Evolutionary conservation across 352 stramenopile species (phyloP), one percentile per base, ranked within the genome.

Genomic region (Globisporangium nodosum): DNA sequence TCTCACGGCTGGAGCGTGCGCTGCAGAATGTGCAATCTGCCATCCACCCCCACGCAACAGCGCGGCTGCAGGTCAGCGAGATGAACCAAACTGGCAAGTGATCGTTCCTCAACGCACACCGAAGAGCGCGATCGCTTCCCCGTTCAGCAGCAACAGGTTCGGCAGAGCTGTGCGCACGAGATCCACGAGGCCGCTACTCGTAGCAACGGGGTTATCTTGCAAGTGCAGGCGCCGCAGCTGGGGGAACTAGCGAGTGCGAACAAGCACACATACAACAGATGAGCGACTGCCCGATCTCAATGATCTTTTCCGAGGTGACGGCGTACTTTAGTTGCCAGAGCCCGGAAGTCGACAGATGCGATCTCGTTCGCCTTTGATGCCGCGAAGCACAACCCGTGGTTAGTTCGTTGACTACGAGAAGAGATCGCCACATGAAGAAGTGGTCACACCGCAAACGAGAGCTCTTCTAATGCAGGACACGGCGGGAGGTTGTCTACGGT

Each of bases 211-310:
- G 33, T 87, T 85, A 5, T 54, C 35, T 7, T 64, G 58, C 47
- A 88, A 56, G 39, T 84, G 56, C 20, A 90, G 75, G 48, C 68
- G 70, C 18, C 76, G 68, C 8, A 90, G 71, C 18, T 63, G 66
- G 3, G 78, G 81, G 0, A 88, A 45, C 71, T 85, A 43, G n/a
- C 43, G 3, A 43, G n/a, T 24, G 30, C 16, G 16, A 52, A 3
- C 5, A 13, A n/a, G 5, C 18, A 53, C 16, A 21, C 4, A 15
- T 7, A 31, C 30, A 54, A 5, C 4, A 40, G 16, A 13, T 7
- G n/a, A 43, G 18, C 33, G 27, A 5, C 16, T 3, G 3, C 35
- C 11, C 11, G 35, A 40, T 15, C 35, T 40, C 35, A 9, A 40
- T 7, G 11, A 11, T 37, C 33, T 11, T 1, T 37, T 9, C 6